Evolutionary conservation across 164 flowering plant genomes (phyloP).

Genomic region (Paratinospora sagittata): DNA sequence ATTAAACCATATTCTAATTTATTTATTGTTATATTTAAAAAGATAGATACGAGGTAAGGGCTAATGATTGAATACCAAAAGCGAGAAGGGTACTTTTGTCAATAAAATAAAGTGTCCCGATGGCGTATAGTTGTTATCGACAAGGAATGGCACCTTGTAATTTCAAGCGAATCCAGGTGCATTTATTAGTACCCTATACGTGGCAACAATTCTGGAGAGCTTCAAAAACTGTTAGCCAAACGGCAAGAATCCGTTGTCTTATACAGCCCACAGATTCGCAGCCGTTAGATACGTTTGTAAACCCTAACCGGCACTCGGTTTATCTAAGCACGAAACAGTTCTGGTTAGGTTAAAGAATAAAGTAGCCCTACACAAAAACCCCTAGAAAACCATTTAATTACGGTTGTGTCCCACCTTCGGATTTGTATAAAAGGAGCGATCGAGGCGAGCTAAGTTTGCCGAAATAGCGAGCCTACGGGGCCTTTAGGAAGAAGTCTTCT

Average conservation of each 20-base stretch:
- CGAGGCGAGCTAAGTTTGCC: constrained; percentile 26
- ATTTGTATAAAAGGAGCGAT: constrained; percentile 18
- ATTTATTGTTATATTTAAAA: not conserved
- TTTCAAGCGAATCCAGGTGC: not conserved
- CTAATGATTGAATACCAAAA: not conserved
- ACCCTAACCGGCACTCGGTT: constrained; percentile 14
- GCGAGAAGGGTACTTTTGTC: not conserved
- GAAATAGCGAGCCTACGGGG: constrained; percentile 15
- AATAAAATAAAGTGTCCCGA: not conserved
- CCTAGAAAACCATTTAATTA: not conserved
- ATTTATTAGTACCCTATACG: not conserved
- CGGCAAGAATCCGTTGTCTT: constrained; percentile 4
- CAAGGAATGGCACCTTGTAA: not conserved
- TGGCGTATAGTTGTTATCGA: not conserved
- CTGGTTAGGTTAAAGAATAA: constrained; percentile 14
- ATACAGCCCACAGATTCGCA: not conserved
- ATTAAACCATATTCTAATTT: too few relatives aligned
- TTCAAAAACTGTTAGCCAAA: constrained; percentile 3
- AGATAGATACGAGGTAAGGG: too few relatives aligned
- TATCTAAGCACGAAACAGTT: constrained; percentile 7
- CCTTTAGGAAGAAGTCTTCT: not conserved
- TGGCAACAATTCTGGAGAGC: constrained; percentile 6
- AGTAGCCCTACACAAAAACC: not conserved
- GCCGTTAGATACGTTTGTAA: constrained; percentile 15
- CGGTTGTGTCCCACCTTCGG: not conserved